Conservation (phyloP, 1,284 basidiomycete species). For the Irpex sp. region DNA sequence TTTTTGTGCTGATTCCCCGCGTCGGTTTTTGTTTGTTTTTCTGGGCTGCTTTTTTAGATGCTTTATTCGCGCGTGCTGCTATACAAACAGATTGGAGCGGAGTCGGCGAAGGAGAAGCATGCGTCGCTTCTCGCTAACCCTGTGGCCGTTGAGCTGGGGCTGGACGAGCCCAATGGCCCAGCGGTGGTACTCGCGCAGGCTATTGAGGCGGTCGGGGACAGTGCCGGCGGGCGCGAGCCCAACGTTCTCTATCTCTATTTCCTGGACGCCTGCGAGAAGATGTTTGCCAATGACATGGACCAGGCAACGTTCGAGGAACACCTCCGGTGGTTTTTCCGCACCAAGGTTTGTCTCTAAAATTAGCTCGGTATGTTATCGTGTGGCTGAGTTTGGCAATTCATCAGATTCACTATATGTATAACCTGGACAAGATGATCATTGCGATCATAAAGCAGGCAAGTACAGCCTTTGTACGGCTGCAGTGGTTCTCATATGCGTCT, state of each 20-base stretch:
- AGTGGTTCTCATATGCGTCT: slow-evolving; percentile 1
- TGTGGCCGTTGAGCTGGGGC: slow-evolving; percentile 69
- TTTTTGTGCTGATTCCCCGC: slow-evolving; percentile 34
- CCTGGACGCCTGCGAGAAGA: slow-evolving; percentile 88
- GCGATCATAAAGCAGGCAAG: slow-evolving; percentile 86
- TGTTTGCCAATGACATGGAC: slow-evolving; percentile 93
- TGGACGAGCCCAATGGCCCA: slow-evolving; percentile 76
- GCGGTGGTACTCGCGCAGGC: slow-evolving; percentile 63
- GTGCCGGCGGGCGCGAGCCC: slow-evolving; percentile 25
- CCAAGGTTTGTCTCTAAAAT: slow-evolving; percentile 58
- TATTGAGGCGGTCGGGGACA: slow-evolving; percentile 49
- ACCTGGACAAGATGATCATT: slow-evolving; percentile 87
- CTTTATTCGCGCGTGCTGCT: slow-evolving; percentile 86
- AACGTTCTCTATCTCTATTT: slow-evolving; percentile 86
- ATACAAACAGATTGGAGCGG: slow-evolving; percentile 80
- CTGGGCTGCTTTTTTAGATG: slow-evolving; percentile 47
- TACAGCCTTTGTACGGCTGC: background rate
- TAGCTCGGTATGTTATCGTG: background rate
- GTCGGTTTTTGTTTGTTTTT: slow-evolving; percentile 12
- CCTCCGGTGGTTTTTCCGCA: slow-evolving; percentile 95
- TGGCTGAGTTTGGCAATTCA: slow-evolving; percentile 16
- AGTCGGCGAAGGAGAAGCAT: slow-evolving; percentile 60
- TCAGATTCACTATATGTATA: slow-evolving; percentile 85
- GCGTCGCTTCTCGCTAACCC: slow-evolving; percentile 60
- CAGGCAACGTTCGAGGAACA: slow-evolving; percentile 91